A percentile compares a stretch with the other conserved stretches of the same genome.
phyloP scores from a whole-genome alignment of 2,329 filamentous ascomycete species.

The Aspergillus chevalieri region DNA sequence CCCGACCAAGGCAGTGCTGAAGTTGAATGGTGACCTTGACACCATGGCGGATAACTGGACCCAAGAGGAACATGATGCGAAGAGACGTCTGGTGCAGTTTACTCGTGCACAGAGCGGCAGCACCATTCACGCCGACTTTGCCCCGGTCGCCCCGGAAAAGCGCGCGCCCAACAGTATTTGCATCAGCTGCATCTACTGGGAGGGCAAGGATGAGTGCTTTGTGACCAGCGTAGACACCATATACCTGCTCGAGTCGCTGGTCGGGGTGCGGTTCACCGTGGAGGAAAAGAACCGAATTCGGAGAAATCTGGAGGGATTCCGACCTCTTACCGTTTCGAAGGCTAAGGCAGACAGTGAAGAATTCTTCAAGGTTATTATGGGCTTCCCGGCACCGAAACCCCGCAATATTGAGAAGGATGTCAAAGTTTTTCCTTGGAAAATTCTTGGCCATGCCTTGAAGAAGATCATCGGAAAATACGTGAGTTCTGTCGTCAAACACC shows the following conservation, averaged over 20 bases:
- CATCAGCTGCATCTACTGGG: conserved; percentile 97
- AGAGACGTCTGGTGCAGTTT: conserved; percentile 83
- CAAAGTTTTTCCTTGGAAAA: conserved; percentile 97
- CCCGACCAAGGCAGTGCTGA: conserved; percentile 75
- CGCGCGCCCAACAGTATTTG: conserved; percentile 79
- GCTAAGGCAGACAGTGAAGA: conserved; percentile 86
- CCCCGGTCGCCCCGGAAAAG: conserved; percentile 70
- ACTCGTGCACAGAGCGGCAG: conserved; percentile 73
- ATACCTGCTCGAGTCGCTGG: conserved; percentile 83
- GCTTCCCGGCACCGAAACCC: conserved; percentile 88
- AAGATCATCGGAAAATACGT: conserved; percentile 98
- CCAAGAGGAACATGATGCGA: conserved; percentile 69
- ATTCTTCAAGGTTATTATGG: conserved; percentile 99
- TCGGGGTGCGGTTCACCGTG: conserved; percentile 80
- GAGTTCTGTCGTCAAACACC: conserved; percentile 32
- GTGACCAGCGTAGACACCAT: conserved; percentile 98
- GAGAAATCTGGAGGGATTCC: conserved; percentile 89
- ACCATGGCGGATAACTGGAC: conserved; percentile 80
- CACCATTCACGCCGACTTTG: conserved; percentile 74
- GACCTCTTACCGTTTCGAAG: conserved; percentile 88
- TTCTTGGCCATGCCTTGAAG: conserved; percentile 77
- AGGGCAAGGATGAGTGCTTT: conserved; percentile 81
- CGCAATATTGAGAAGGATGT: conserved; percentile 99
- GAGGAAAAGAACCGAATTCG: conserved; percentile 98
- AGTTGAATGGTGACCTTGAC: conserved; percentile 78